Conservation (phyloP, 305 asterid genomes). For the Euphrasia arctica region DNA sequence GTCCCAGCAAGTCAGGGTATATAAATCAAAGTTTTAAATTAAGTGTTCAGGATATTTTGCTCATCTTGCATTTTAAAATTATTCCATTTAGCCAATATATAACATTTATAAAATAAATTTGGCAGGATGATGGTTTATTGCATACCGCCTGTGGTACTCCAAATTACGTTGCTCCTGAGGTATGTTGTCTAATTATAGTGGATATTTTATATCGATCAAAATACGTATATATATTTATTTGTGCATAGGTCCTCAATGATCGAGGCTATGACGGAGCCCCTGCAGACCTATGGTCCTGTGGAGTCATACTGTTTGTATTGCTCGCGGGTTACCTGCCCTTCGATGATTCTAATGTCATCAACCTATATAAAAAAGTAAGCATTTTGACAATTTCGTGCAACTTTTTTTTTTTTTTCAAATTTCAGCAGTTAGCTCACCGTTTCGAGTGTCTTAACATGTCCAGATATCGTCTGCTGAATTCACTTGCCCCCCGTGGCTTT, state of each 20-base stretch:
- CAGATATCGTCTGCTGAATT: constrained; percentile 85
- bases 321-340: constrained; percentile 99
- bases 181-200: constrained; percentile 27
- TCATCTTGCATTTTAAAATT: too few species aligned
- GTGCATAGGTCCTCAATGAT: constrained; percentile 70
- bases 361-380: constrained; percentile 82
- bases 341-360: constrained; percentile 81
- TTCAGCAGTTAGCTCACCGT: constrained; percentile 24
- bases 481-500: constrained; percentile 93
- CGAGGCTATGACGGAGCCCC: constrained; percentile 85
- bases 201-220: neutral
- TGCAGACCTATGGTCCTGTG: constrained; percentile 98
- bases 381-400: constrained; percentile 15
- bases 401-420: constrained; percentile 16
- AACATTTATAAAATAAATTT: constrained; percentile 23
- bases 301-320: constrained; percentile 92
- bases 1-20: constrained; percentile 94
- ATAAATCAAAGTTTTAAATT: constrained; percentile 17
- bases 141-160: constrained; percentile 99
- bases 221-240: neutral
- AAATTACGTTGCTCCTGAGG: constrained; percentile 98
- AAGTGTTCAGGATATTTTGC: too few species aligned
- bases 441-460: constrained; percentile 12
- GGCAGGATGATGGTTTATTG: constrained; percentile 89
- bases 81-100: neutral